These are phyloP conservation scores for Botrytis galanthina DNA, from an alignment of 2,329 filamentous ascomycete genomes.

Conservation along the genomic window DNA sequence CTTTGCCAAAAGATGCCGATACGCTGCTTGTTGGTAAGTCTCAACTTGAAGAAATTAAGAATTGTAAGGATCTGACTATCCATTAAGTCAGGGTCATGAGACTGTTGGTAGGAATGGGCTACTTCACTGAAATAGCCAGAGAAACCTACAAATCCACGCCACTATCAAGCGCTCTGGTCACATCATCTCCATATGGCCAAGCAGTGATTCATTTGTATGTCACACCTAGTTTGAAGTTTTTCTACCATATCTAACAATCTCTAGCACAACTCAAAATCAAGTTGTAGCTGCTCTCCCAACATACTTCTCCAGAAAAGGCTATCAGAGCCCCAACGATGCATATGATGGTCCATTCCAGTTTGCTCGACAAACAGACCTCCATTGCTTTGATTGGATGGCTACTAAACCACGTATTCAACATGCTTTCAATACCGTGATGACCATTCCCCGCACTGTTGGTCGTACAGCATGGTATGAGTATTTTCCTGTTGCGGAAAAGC, in stretches of 20 bases:
- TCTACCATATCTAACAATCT: not conserved
- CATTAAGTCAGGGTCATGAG: constrained; percentile 23
- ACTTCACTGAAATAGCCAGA: constrained; percentile 19
- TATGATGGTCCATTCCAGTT: constrained; percentile 26
- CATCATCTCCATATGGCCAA: constrained; percentile 9
- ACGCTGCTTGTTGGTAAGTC: constrained; percentile 6
- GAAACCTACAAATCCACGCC: constrained; percentile 18
- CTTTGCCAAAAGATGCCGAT: constrained; percentile 6
- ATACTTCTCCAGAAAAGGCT: constrained; percentile 22
- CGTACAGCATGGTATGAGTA: constrained; percentile 20
- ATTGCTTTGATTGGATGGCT: constrained; percentile 25
- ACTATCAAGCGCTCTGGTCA: constrained; percentile 11
- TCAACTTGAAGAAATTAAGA: accelerated
- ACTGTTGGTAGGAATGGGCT: constrained; percentile 19
- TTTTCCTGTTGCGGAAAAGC: constrained; percentile 18
- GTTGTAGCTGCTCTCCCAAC: constrained; percentile 16
- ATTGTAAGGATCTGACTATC: not conserved
- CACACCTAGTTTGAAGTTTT: too few species aligned
- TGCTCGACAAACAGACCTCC: constrained; percentile 20
- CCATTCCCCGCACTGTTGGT: constrained; percentile 5
- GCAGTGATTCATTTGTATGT: not conserved
- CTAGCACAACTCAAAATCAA: constrained; percentile 20
- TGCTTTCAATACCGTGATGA: constrained; percentile 25
- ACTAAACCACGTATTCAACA: constrained; percentile 22
- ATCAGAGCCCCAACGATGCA: constrained; percentile 21